A percentile compares a stretch with the other conserved stretches of the same genome.
These are phyloP conservation scores for Hibiscus tridactylites DNA, from an alignment of 345 rosid genomes.

Conservation along the genomic window DNA sequence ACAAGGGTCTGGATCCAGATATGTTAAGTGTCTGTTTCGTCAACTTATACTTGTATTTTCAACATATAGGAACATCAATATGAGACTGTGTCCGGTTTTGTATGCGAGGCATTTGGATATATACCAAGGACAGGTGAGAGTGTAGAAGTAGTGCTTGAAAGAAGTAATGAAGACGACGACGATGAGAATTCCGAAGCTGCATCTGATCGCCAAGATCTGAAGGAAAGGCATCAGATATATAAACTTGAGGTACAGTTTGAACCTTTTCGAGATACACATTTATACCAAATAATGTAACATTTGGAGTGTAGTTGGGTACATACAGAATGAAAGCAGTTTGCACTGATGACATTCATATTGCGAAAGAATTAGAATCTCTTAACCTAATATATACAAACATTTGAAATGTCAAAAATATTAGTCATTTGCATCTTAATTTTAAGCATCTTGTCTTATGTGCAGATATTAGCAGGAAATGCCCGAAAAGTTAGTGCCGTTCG, in stretches of 20 bases:
- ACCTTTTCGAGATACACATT: neutral
- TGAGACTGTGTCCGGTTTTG: slow-evolving; percentile 93
- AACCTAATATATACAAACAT: too few species aligned
- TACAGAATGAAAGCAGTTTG: neutral
- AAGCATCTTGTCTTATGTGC: slow-evolving; percentile 13
- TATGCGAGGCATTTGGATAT: slow-evolving; percentile 96
- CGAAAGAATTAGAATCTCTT: neutral
- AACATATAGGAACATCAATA: slow-evolving; percentile 76
- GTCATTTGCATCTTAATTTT: neutral
- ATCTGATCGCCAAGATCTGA: slow-evolving; percentile 55
- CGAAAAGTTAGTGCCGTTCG: slow-evolving; percentile 89
- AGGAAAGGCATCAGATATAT: slow-evolving; percentile 64
- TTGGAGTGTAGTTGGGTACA: neutral
- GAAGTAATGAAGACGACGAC: slow-evolving; percentile 64
- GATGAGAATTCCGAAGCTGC: slow-evolving; percentile 51
- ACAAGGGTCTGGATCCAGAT: neutral
- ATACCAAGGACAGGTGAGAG: slow-evolving; percentile 95
- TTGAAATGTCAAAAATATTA: neutral
- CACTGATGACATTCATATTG: neutral
- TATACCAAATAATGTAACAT: neutral
- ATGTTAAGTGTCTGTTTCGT: too few species aligned
- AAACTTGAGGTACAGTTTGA: slow-evolving; percentile 66
- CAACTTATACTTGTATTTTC: too few species aligned
- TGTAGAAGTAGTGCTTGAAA: slow-evolving; percentile 66
- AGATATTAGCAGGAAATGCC: slow-evolving; percentile 95